Percentiles rank a stretch among this genome's conserved stretches.
Conservation (phyloP, 371 early-diverging fungal species). For the Smittium mucronatum region DNA sequence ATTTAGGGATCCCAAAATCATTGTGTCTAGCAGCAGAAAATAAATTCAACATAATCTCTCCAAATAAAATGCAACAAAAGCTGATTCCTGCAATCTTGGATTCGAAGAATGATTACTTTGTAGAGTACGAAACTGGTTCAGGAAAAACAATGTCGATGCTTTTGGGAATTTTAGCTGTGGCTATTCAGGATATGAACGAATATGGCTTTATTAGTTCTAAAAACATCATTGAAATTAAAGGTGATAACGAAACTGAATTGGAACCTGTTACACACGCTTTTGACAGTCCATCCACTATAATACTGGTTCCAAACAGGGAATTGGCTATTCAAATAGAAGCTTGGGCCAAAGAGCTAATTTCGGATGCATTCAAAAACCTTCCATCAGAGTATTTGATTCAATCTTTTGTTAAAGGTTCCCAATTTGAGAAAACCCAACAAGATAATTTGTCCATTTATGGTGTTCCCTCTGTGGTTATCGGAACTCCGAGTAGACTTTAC, state of each 20-base stretch:
- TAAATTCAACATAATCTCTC: constrained; percentile 1
- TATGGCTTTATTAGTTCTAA: not conserved
- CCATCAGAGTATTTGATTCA: constrained; percentile 13
- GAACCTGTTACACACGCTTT: constrained; percentile 10
- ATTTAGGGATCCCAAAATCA: constrained; percentile 3
- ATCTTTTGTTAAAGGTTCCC: constrained; percentile 19
- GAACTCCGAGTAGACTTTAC: constrained; percentile 18
- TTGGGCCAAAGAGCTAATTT: constrained; percentile 15
- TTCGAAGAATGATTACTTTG: constrained; percentile 9
- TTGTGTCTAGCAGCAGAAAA: constrained; percentile 12
- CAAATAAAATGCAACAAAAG: constrained; percentile 10
- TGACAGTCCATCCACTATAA: constrained; percentile 9
- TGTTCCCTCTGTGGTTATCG: constrained; percentile 20
- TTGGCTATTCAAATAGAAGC: constrained; percentile 25
- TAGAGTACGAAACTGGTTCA: constrained; percentile 25
- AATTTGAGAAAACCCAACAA: constrained; percentile 5
- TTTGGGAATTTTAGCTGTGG: constrained; percentile 11
- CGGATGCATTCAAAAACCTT: constrained; percentile 13
- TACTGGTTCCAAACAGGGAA: constrained; percentile 30
- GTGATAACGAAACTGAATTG: not conserved
- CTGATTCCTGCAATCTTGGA: constrained; percentile 3
- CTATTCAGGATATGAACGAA: constrained; percentile 13
- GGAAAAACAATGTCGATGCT: constrained; percentile 26
- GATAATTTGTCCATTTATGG: constrained; percentile 18
- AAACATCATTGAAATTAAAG: not conserved